Percentiles rank a stretch among this genome's conserved stretches.
Conservation (phyloP, 2,329 filamentous ascomycete genomes). For the Talaromyces rugulosus region DNA sequence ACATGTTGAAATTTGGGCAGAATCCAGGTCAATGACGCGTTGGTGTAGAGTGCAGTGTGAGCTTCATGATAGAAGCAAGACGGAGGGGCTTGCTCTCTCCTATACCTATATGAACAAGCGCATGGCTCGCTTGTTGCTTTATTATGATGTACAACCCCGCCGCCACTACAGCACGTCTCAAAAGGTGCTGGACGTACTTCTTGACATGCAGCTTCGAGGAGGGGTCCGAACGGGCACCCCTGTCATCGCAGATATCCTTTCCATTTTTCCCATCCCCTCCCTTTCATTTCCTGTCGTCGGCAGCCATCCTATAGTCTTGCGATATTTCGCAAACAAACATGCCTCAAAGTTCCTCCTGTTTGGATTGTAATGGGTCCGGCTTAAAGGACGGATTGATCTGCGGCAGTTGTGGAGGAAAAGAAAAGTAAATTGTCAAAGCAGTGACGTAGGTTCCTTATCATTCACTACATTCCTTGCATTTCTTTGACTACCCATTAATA, state of each 20-base stretch:
- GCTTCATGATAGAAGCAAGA: too few relatives aligned
- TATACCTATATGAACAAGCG: too few relatives aligned
- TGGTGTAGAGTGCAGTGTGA: too few relatives aligned
- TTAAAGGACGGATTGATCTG: not conserved
- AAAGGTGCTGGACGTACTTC: not conserved
- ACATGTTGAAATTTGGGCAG: too few relatives aligned
- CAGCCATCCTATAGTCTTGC: not conserved
- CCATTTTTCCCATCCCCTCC: not conserved
- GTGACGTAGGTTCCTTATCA: not conserved
- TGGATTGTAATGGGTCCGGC: not conserved
- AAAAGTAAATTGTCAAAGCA: not conserved
- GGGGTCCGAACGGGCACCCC: not conserved
- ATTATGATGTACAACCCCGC: too few relatives aligned
- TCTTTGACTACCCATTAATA: not conserved
- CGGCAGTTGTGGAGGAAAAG: not conserved
- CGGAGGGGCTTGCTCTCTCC: too few relatives aligned
- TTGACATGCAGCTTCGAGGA: not conserved
- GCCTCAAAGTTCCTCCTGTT: not conserved
- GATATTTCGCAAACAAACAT: not conserved
- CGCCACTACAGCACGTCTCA: too few relatives aligned
- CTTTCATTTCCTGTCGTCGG: not conserved
- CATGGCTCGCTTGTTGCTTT: too few relatives aligned
- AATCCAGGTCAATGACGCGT: too few relatives aligned
- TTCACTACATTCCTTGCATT: not conserved
- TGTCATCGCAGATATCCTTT: not conserved